Base-by-base conservation (phyloP, 2,329 filamentous ascomycete genomes). In the Sordariomycetes sp. region DNA sequence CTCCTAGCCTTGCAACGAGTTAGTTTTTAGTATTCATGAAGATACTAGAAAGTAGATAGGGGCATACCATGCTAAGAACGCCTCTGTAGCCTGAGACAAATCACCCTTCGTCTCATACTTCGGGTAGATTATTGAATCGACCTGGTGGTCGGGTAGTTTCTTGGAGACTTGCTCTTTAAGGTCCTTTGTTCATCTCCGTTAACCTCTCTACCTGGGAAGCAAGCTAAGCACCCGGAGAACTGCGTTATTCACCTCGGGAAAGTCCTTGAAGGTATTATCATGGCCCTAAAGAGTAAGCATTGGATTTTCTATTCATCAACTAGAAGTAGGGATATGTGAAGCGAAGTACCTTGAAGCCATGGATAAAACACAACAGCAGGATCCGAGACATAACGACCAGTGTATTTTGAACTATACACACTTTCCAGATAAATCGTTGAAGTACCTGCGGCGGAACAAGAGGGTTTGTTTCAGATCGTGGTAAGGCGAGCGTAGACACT, bases 41-140 rank as follows among this genome's bases (percentile, higher is more conserved):
- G 13, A 39, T 17, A 39, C 36, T 13, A 39, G 2, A 12, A 39
- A 39, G 10, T 12, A 17, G 36, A 10, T 39, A 28, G 15, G 1
- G 3, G 15, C 64, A 32, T 65, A 76, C 76, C 77, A 80, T 66
- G 68, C 71, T 6, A 78, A 63, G 32, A 80, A 77, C 0, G 69
- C 69, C 5, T 67, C 66, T 1, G 74, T 70, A 60, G 74, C 76
- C 59, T 76, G 67, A 0, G 73, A 71, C 51, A 90, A 70, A 67
- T 89, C 85, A 3, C 86, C 86, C 58, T 80, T 78, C 0, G 86
- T 90, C 65, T 89, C 86, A 69, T 84, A 90, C 64, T 82, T 81
- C 1, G 86, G 86, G 65, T 89, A 89, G 20, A 85, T 76, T 48
- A 84, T 71, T 3, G 80, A 77, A 48, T 81, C 72, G 35, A 89